phyloP scores from a whole-genome alignment of 495 filamentous ascomycete genomes.

The Achaetomiella virescens region DNA sequence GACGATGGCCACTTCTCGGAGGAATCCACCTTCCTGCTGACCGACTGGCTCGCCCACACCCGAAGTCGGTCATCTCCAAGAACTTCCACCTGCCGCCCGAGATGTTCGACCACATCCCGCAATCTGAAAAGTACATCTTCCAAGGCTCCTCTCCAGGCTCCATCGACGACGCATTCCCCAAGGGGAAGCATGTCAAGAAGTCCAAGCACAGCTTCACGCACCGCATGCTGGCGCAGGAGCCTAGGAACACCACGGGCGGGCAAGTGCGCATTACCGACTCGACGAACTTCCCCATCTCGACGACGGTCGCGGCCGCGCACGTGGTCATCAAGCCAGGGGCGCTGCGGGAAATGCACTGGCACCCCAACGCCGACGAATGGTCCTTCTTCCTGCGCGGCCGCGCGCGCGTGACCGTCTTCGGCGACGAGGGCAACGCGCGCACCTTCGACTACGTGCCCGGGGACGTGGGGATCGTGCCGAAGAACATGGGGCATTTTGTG shows the following conservation, averaged over 20 bases:
- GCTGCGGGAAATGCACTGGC: conserved; percentile 56
- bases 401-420: conserved; percentile 49
- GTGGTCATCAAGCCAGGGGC: conserved; percentile 52
- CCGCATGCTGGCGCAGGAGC: conserved; percentile 53
- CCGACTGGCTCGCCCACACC: conserved; percentile 62
- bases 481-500: conserved; percentile 57
- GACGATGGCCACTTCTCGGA: conserved; percentile 64
- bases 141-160: conserved; percentile 47
- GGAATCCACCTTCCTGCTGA: conserved; percentile 62
- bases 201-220: conserved; percentile 57
- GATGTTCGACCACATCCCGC: conserved; percentile 52
- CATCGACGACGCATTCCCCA: conserved; percentile 39
- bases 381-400: conserved; percentile 48
- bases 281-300: conserved; percentile 59
- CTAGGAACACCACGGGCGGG: conserved; percentile 49
- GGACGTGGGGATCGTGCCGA: conserved; percentile 56
- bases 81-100: conserved; percentile 59
- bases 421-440: conserved; percentile 40
- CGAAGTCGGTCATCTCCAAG: conserved; percentile 55
- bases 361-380: conserved; percentile 54
- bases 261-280: conserved; percentile 58
- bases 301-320: conserved; percentile 59
- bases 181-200: conserved; percentile 47
- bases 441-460: conserved; percentile 46
- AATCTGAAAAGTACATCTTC: conserved; percentile 64